These are phyloP conservation scores for Pyrus hybrid DNA, from an alignment of 331 rosid species.

Conservation along the genomic window DNA sequence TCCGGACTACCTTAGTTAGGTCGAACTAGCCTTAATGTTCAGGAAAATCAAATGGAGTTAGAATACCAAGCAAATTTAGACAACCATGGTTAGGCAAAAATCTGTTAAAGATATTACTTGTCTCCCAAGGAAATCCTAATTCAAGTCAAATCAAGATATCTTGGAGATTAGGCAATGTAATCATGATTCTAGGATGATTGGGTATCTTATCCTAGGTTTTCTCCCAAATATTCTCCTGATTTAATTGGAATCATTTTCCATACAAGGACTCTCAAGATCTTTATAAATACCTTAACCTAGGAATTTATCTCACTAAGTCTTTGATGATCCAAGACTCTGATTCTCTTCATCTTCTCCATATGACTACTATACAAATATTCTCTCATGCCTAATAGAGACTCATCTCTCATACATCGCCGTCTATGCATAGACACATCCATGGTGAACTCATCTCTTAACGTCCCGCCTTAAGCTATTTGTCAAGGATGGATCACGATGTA, in stretches of 20 bases:
- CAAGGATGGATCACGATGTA: not conserved
- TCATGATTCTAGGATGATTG: not conserved
- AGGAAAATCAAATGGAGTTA: too few species aligned
- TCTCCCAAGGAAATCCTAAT: not conserved
- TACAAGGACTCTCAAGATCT: not conserved
- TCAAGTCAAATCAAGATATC: too few species aligned
- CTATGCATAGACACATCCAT: too few species aligned
- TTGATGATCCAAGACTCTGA: too few species aligned
- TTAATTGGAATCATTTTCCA: not conserved
- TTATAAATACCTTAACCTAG: not conserved
- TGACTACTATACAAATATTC: not conserved
- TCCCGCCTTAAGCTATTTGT: fast-evolving
- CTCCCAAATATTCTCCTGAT: not conserved
- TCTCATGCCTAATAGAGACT: too few species aligned
- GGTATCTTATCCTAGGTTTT: not conserved
- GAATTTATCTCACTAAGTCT: not conserved
- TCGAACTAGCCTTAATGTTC: too few species aligned
- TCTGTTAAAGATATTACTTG: not conserved
- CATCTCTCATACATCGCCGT: too few species aligned
- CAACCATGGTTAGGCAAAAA: too few species aligned
- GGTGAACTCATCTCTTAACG: not conserved
- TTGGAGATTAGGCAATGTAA: not conserved
- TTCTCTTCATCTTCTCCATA: too few species aligned
- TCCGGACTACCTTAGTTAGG: too few species aligned
- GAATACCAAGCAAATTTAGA: too few species aligned